phyloP scores from a whole-genome alignment of 306 rosid genomes.

The Mimosa bimucronata region DNA sequence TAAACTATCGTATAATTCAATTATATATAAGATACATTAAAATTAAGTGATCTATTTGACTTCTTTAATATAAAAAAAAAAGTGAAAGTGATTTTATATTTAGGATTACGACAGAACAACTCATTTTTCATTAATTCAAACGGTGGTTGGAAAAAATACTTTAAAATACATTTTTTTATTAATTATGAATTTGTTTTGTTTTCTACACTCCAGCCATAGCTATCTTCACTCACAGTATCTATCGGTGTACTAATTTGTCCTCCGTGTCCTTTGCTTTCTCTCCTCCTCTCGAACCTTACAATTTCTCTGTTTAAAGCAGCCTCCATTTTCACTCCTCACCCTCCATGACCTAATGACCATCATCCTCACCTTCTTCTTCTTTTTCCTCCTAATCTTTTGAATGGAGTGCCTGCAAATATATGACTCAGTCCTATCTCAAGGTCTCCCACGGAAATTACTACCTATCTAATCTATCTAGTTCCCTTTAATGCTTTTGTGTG shows the following conservation, averaged over 20 bases:
- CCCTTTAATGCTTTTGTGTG: not conserved
- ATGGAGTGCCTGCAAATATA: not conserved
- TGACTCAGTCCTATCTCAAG: not conserved
- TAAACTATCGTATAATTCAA: too few relatives aligned
- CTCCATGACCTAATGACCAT: not conserved
- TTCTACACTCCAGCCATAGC: not conserved
- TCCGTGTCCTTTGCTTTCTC: not conserved
- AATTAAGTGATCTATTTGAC: too few relatives aligned
- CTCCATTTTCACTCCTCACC: not conserved
- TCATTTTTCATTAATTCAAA: too few relatives aligned
- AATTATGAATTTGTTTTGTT: not conserved
- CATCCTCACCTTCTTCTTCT: not conserved
- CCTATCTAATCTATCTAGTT: not conserved
- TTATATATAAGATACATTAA: too few relatives aligned
- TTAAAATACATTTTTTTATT: not conserved
- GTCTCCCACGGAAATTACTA: too few relatives aligned
- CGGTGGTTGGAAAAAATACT: too few relatives aligned
- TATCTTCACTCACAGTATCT: not conserved
- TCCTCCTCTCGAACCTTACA: slow-evolving; percentile 15
- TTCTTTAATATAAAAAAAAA: too few relatives aligned
- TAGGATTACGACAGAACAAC: too few relatives aligned
- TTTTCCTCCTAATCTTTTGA: too few relatives aligned
- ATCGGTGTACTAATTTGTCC: slow-evolving; percentile 22
- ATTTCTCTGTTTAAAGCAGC: not conserved
- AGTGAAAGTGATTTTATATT: too few relatives aligned